These are phyloP conservation scores for Xylariaceae sp. DNA, from an alignment of 2,329 filamentous ascomycete genomes.

Conservation along the genomic window DNA sequence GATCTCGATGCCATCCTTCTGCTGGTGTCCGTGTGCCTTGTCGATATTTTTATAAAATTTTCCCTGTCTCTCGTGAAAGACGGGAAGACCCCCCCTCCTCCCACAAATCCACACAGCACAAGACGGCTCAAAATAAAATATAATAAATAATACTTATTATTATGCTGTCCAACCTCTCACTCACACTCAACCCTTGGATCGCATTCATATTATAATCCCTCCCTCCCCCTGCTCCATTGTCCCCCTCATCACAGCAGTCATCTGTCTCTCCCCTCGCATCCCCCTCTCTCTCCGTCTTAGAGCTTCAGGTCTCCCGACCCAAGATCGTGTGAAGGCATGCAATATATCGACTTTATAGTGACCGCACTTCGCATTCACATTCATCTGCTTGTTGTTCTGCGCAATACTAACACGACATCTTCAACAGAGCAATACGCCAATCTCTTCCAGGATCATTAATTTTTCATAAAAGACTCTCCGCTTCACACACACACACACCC, in stretches of 20 bases:
- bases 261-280: slow-evolving; percentile 5
- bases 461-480: neutral
- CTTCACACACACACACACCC: neutral
- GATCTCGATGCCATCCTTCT: neutral
- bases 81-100: neutral
- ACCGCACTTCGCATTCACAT: neutral
- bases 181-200: slow-evolving; percentile 14
- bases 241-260: slow-evolving; percentile 5
- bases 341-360: slow-evolving; percentile 1
- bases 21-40: neutral
- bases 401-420: slow-evolving; percentile 24
- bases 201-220: slow-evolving; percentile 23
- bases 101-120: slow-evolving; percentile 10
- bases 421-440: slow-evolving; percentile 23
- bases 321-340: slow-evolving; percentile 6
- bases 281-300: slow-evolving; percentile 26
- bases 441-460: slow-evolving; percentile 12
- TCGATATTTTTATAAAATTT: too few relatives aligned
- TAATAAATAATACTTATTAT: slow-evolving; percentile 14
- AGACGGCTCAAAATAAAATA: slow-evolving; percentile 7
- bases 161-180: slow-evolving; percentile 25
- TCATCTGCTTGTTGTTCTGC: slow-evolving; percentile 13
- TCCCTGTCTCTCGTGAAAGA: neutral
- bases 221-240: slow-evolving; percentile 19
- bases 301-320: slow-evolving; percentile 15